Evolutionary conservation across 306 rosid species (phyloP), one percentile per base, ranked within the genome.

Genomic region (Quercus bicolor): DNA sequence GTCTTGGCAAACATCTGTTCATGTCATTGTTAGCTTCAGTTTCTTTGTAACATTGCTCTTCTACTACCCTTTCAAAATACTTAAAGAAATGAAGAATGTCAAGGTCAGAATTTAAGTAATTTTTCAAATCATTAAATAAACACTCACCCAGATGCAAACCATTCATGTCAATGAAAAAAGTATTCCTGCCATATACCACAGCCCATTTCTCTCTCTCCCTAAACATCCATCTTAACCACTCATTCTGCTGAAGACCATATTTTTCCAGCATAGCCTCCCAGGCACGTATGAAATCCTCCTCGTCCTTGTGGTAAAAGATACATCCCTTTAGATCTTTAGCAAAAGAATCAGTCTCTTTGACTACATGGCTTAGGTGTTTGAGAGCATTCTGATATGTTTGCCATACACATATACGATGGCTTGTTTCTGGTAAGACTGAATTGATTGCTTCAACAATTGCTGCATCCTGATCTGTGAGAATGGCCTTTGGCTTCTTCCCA

Each of bases 181-280:
- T 74, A 81, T 87, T 91, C 75, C 66, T 78, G 16, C 88, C 87
- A 59, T 82, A 85, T 73, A 84, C 85, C 78, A 84, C 87, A 70
- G 88, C 89, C 90, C 93, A 91, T 76, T 86, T 87, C 79, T 89
- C 89, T 72, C 82, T 87, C 71, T 88, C 88, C 77, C 90, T 89
- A 75, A 85, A 86, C 88, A 88, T 87, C 92, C 95, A 91, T 84
- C 85, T 86, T 78, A 91, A 73, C 95, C 95, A 88, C 70, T 91
- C 92, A 75, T 85, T 88, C 80, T 82, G 81, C 80, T 78, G 87
- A 29, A 88, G 91, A 85, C 66, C 80, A 79, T 87, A 79, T 59
- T 80, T 88, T 57, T 81, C 86, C 83, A 90, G 65, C 87, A 90
- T 81, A 69, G 81, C 77, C 75, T 77, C 84, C 94, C 94, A 90